phyloP scores from a whole-genome alignment of 2,329 filamentous ascomycete species.

The Beauveria pseudobassiana region DNA sequence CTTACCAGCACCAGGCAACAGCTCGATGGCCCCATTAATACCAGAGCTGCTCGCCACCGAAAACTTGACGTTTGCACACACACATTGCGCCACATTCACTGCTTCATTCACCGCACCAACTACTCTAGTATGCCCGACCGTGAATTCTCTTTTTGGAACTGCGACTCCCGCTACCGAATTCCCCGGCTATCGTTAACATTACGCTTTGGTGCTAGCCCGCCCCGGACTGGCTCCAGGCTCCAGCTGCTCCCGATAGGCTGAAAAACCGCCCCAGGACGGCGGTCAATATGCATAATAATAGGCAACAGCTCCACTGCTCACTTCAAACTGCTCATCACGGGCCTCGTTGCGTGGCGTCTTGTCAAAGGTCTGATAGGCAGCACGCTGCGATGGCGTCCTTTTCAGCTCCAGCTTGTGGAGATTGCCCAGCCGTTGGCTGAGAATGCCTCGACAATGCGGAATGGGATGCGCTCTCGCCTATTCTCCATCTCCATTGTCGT shows the following conservation, averaged over 20 bases:
- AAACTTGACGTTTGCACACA: not conserved
- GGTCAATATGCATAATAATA: not conserved
- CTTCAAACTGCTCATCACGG: not conserved
- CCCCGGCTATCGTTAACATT: not conserved
- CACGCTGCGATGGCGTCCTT: not conserved
- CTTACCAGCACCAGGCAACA: not conserved
- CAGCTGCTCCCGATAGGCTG: not conserved
- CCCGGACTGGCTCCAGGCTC: not conserved
- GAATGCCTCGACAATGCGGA: not conserved
- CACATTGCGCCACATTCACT: not conserved
- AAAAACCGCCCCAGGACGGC: not conserved
- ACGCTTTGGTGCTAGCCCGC: not conserved
- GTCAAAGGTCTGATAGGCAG: not conserved
- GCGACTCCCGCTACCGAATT: not conserved
- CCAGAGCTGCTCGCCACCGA: not conserved
- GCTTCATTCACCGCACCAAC: not conserved
- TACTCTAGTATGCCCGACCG: not conserved
- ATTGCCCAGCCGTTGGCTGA: not conserved
- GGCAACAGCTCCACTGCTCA: slow-evolving; percentile 8
- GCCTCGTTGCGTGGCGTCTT: not conserved
- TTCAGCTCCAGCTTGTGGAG: slow-evolving; percentile 5
- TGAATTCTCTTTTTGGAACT: slow-evolving; percentile 21
- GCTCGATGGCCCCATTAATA: not conserved
- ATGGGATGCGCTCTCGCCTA: not conserved
- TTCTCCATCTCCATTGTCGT: not conserved